Evolutionary conservation across 192 early-diverging fungal genomes (phyloP).

Genomic region (Linnemannia schmuckeri): DNA sequence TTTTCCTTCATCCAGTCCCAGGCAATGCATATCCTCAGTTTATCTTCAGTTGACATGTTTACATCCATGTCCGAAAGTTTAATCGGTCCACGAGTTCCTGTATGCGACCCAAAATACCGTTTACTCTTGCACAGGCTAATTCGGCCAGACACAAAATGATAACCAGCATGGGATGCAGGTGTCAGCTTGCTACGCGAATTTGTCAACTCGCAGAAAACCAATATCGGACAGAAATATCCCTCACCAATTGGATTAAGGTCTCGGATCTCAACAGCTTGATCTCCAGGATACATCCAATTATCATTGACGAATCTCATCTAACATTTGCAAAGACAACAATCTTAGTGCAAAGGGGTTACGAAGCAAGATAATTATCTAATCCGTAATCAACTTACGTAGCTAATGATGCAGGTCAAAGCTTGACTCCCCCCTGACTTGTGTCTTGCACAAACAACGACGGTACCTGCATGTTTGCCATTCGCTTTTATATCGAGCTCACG

Average conservation of each 20-base stretch:
- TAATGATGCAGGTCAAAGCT: constrained; percentile 4
- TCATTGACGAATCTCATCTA: constrained; percentile 15
- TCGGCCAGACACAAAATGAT: constrained; percentile 32
- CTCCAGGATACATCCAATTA: constrained; percentile 26
- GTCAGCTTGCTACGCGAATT: no score
- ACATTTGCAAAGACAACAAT: no score
- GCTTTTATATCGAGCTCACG: neutral
- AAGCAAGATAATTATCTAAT: no score
- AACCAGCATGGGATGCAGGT: constrained; percentile 5
- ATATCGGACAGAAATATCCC: constrained; percentile 13
- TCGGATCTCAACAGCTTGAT: constrained; percentile 10
- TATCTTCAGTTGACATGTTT: no score
- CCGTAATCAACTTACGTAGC: constrained; percentile 12
- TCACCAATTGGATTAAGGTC: constrained; percentile 16
- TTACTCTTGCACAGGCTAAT: constrained; percentile 25
- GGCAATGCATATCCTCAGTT: no score
- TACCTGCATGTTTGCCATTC: neutral
- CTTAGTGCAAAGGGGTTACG: no score
- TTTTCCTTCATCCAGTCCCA: no score
- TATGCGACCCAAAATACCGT: constrained; percentile 12
- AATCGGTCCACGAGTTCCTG: constrained; percentile 20
- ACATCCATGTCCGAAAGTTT: constrained; percentile 8
- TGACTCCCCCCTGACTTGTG: constrained; percentile 19
- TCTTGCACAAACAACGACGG: constrained; percentile 26
- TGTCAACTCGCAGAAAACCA: no score